Evolutionary conservation across 345 rosid genomes (phyloP).

Genomic region (Salix purpurea): DNA sequence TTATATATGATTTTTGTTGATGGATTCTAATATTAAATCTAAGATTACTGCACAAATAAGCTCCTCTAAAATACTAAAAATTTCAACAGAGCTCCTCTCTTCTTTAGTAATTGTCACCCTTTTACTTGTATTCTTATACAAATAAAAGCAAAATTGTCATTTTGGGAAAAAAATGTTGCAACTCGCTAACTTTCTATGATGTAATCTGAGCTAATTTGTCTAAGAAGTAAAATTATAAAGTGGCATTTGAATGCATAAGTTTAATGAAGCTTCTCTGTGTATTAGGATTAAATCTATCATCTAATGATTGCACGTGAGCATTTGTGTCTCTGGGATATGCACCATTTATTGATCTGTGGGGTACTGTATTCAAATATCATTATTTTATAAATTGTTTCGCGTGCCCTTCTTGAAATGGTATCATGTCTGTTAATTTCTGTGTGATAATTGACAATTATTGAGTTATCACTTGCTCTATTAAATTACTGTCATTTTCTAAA

Average conservation of each 20-base stretch:
- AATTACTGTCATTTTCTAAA: too few relatives aligned
- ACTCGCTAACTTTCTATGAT: neutral
- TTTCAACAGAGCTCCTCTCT: neutral
- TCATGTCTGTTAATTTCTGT: neutral
- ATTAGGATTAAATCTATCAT: neutral
- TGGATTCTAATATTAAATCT: neutral
- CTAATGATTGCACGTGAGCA: neutral
- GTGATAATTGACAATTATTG: too few relatives aligned
- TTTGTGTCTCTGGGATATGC: neutral
- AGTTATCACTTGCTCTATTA: too few relatives aligned
- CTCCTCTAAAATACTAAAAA: neutral
- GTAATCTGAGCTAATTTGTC: neutral
- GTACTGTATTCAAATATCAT: neutral
- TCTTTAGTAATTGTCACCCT: neutral
- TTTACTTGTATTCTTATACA: neutral
- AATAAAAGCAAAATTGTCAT: neutral
- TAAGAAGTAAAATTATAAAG: neutral
- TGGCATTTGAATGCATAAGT: neutral
- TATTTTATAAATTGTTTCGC: neutral
- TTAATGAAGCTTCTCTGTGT: neutral
- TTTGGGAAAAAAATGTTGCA: neutral
- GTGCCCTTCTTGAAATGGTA: neutral
- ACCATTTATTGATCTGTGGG: neutral
- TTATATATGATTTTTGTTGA: neutral
- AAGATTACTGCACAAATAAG: neutral